Base-by-base conservation (phyloP, 306 rosid species). In the Fragaria ananassa region DNA sequence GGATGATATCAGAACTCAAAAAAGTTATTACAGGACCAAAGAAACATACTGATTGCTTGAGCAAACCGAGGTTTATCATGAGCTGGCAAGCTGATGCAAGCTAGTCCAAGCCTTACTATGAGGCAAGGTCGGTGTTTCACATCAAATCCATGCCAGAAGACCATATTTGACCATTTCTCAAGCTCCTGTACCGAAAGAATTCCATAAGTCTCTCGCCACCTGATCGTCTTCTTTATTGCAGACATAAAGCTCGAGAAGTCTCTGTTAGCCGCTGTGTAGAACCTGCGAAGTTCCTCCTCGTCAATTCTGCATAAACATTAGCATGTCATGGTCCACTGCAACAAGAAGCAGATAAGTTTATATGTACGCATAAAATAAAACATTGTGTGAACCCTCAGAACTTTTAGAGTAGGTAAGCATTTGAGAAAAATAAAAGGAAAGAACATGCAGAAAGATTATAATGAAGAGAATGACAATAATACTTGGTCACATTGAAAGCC, bases 121-220 rank as follows among this genome's bases (percentile, higher is more conserved):
- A 91, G 97, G 71, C 97, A 93, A 71, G 96, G 98, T 79, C 87
- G 87, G 68, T 68, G 77, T 83, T 81, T 64, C 79, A 88, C 61
- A 84, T 93, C 98, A 77, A 73, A 88, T 70, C 98, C 98, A 87
- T 93, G 98, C 96, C 89, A 87, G 61, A 85, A 89, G 41, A 93
- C 91, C 96, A 91, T 42, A 72, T 83, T 87, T 68, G 98, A 91
- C 97, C 98, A 93, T 61, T 44, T 74, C 51, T 91, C 92, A 79
- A 93, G 92, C 85, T 93, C 97, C 65, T 87, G 87, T 35, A 63
- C 77, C 10, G 97, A 85, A 74, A 93, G 86, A 76, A 93, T 87
- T 77, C 86, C 78, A 68, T 90, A 93, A 51, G 82, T 91, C 79
- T 87, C 86, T 73, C 96, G 87, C 97, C 97, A 93, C 35, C 80